Base-by-base conservation (phyloP, 805 yeast species). In the Cyberlindnera bimundalis region DNA sequence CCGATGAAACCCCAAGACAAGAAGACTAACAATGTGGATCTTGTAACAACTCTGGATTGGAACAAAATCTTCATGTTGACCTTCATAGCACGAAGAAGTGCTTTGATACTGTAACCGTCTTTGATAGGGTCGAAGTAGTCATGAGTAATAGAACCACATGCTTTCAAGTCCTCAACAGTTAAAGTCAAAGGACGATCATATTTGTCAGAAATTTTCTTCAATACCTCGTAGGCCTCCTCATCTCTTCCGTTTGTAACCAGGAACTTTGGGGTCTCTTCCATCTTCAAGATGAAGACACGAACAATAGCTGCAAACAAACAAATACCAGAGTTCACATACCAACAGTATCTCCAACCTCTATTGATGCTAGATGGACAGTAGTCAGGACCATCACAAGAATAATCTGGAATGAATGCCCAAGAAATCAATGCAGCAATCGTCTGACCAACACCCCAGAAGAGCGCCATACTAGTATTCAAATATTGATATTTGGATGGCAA, bases 381-480 rank as follows among this genome's bases (percentile, higher is more conserved):
- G 18, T 58, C 68, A 5, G 55, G 43, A 60, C 67, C 54, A 14
- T 58, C 51, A 55, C 82, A 76, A 3, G 74, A 67, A 48, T 65
- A 58, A 38, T 68, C 65, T 17, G 79, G 70, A 25, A 76, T 58
- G 38, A 72, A 71, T 1, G 76, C 81, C 77, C 79, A 77, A 2
- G 78, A 68, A 27, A 75, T 51, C 32, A 75, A 52, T 29, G 63
- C 62, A 8, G 77, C 72, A 31, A 76, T 64, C 4, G 78, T 68
- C 50, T 75, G 81, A 39, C 81, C 81, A 34, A 77, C 64, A 39
- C 79, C 76, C 81, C 81, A 77, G 68, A 66, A 78, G 32, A 67
- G 59, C 18, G 78, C 74, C 61, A 76, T 66, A n/a, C 70, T 59
- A 3, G 79, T 73, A 38, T 70, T 66, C 45, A 75, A 51, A 61